A percentile compares a stretch with the other conserved stretches of the same genome.
These are phyloP conservation scores for Nannochloropsis granulata DNA, from an alignment of 108 stramenopile species.

Conservation along the genomic window DNA sequence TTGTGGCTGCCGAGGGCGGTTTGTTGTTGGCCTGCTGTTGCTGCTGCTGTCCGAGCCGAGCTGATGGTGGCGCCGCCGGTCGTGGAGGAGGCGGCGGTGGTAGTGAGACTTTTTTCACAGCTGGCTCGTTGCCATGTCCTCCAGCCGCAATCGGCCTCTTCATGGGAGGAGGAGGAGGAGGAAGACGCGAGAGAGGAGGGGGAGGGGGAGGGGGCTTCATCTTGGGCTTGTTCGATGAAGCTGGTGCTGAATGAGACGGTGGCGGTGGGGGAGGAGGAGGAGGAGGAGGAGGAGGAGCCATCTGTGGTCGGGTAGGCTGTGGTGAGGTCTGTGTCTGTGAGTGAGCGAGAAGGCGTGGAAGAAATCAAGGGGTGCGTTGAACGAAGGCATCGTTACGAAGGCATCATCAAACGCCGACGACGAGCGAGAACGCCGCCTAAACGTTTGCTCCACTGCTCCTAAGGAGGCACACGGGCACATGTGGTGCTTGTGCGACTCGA, in stretches of 20 bases:
- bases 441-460: too few relatives aligned
- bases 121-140: neutral
- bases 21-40: neutral
- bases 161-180: neutral
- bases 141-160: neutral
- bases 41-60: neutral
- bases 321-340: too few relatives aligned
- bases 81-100: neutral
- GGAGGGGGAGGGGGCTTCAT: neutral
- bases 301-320: neutral
- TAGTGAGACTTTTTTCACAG: neutral
- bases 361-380: too few relatives aligned
- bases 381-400: too few relatives aligned
- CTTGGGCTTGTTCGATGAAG: neutral
- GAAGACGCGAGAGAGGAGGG: neutral
- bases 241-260: neutral
- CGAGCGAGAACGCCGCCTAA: too few relatives aligned
- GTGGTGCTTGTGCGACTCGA: too few relatives aligned
- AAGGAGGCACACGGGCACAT: too few relatives aligned
- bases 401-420: too few relatives aligned
- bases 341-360: too few relatives aligned
- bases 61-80: neutral
- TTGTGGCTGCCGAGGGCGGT: neutral
- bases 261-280: neutral
- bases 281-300: neutral